A percentile compares a stretch with the other conserved stretches of the same genome.
phyloP scores from a whole-genome alignment of 2,329 filamentous ascomycete genomes.

The Emericellopsis cladophorae region DNA sequence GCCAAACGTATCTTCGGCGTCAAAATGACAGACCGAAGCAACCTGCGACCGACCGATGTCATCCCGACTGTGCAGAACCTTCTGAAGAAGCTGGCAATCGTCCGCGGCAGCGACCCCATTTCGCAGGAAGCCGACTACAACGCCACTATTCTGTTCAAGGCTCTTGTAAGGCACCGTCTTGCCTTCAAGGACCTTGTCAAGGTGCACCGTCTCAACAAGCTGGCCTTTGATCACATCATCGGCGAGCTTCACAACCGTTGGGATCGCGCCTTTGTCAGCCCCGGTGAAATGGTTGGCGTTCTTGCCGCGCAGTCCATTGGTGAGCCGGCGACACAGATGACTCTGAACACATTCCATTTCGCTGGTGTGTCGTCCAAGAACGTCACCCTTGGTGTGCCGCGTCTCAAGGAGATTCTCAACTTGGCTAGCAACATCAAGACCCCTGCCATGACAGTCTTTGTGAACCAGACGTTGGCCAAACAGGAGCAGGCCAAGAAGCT shows the following conservation, averaged over 20 bases:
- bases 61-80: slow-evolving; percentile 67
- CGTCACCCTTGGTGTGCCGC: slow-evolving; percentile 95
- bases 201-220: slow-evolving; percentile 73
- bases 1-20: slow-evolving; percentile 86
- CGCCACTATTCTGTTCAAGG: slow-evolving; percentile 86
- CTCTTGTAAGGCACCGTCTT: slow-evolving; percentile 74
- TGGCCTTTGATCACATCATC: slow-evolving; percentile 84
- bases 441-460: slow-evolving; percentile 88
- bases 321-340: slow-evolving; percentile 98
- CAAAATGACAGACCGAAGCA: slow-evolving; percentile 72
- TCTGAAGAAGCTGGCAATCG: slow-evolving; percentile 67
- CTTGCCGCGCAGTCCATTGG: slow-evolving; percentile 96
- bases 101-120: slow-evolving; percentile 72
- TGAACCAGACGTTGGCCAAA: slow-evolving; percentile 49
- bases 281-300: slow-evolving; percentile 98
- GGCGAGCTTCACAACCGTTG: slow-evolving; percentile 87
- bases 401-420: slow-evolving; percentile 98
- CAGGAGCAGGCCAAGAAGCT: slow-evolving; percentile 77
- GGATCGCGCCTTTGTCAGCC: slow-evolving; percentile 71
- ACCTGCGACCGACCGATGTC: slow-evolving; percentile 78
- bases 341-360: slow-evolving; percentile 98
- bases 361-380: slow-evolving; percentile 99
- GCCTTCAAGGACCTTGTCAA: slow-evolving; percentile 89
- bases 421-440: slow-evolving; percentile 98
- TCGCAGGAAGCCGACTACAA: slow-evolving; percentile 79